Evolutionary conservation across 192 early-diverging fungal species (phyloP).

Genomic region (Entomortierella chlamydospora): DNA sequence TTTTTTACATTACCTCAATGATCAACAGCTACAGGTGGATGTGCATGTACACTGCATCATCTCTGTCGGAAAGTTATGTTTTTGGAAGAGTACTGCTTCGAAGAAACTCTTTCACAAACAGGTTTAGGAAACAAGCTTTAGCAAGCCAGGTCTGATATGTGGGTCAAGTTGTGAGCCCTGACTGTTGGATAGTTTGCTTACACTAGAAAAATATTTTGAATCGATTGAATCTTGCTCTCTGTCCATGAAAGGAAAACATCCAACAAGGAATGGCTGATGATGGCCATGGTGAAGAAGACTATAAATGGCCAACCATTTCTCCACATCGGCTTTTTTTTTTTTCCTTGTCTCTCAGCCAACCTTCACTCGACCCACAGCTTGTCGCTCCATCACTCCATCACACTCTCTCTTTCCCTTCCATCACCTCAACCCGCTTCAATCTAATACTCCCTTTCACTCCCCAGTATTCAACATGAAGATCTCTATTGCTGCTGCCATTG

Average conservation of each 20-base stretch:
- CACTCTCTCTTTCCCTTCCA: not conserved
- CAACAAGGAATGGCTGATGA: not conserved
- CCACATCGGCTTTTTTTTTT: slow-evolving; percentile 35
- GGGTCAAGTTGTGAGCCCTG: too few relatives aligned
- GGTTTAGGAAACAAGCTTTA: too few relatives aligned
- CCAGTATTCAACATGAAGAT: slow-evolving; percentile 32
- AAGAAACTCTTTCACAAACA: too few relatives aligned
- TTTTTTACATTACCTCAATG: not conserved
- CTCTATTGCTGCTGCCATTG: slow-evolving; percentile 48
- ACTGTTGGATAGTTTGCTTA: too few relatives aligned
- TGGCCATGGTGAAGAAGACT: slow-evolving; percentile 1
- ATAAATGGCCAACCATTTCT: slow-evolving; percentile 27
- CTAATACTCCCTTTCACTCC: not conserved
- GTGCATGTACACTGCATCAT: not conserved
- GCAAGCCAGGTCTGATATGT: too few relatives aligned
- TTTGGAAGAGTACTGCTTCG: too few relatives aligned
- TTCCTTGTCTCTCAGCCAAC: slow-evolving; percentile 46
- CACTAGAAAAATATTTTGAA: too few relatives aligned
- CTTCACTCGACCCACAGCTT: slow-evolving; percentile 13
- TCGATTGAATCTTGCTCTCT: not conserved
- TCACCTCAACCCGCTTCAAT: not conserved
- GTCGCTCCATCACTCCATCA: not conserved
- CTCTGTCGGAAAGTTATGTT: too few relatives aligned
- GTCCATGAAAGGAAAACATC: not conserved
- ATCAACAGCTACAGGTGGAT: too few relatives aligned